These are phyloP conservation scores for Lumnitzera littorea DNA, from an alignment of 345 rosid species.

Conservation along the genomic window DNA sequence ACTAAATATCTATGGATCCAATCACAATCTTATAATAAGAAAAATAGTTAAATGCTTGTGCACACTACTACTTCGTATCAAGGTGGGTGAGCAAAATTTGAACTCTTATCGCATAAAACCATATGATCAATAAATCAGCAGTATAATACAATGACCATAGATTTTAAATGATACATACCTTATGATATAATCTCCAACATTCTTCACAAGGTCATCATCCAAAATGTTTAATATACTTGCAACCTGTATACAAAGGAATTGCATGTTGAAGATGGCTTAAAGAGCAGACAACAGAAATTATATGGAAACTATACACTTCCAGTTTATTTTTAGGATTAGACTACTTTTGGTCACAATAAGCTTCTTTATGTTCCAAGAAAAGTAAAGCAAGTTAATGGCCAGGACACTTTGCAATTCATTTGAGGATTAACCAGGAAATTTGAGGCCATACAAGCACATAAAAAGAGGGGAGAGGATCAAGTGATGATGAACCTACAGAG, in stretches of 20 bases:
- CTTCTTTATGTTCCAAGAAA: too few species aligned
- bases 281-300: too few species aligned
- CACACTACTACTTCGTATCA: too few species aligned
- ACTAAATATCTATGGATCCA: too few species aligned
- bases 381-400: too few species aligned
- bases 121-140: not conserved
- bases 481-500: constrained; percentile 42
- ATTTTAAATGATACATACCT: constrained; percentile 42
- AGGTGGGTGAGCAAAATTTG: too few species aligned
- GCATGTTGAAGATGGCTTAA: not conserved
- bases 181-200: constrained; percentile 79
- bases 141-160: not conserved
- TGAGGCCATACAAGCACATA: not conserved
- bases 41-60: not conserved
- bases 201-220: constrained; percentile 62
- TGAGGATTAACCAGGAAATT: too few species aligned
- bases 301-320: too few species aligned
- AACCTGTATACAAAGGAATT: constrained; percentile 31
- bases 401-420: too few species aligned
- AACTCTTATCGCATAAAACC: too few species aligned
- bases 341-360: too few species aligned
- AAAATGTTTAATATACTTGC: constrained; percentile 80
- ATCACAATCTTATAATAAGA: not conserved
- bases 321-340: too few species aligned
- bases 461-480: not conserved